These are phyloP conservation scores for Aspergillus heteromorphus DNA, from an alignment of 495 filamentous ascomycete genomes.

Conservation along the genomic window DNA sequence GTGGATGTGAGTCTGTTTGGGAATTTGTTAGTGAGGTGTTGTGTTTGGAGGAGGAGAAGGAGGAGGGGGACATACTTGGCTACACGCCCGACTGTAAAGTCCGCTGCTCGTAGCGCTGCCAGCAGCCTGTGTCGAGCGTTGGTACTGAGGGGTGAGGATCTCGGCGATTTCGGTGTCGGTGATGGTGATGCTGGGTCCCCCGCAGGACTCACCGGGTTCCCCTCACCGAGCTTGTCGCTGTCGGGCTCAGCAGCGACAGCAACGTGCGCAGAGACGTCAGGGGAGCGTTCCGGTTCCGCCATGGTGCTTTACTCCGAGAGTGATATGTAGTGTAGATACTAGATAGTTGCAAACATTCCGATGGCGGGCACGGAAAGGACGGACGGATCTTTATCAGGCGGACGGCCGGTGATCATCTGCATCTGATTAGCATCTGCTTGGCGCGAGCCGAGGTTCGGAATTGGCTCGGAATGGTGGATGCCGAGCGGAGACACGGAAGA, in stretches of 20 bases:
- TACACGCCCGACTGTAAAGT: constrained; percentile 32
- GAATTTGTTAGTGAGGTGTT: constrained; percentile 7
- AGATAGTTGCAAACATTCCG: neutral
- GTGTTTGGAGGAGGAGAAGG: neutral
- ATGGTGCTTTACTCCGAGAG: neutral
- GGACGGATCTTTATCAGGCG: constrained; percentile 1
- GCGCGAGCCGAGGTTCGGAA: constrained; percentile 15
- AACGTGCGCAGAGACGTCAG: constrained; percentile 1
- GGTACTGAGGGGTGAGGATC: neutral
- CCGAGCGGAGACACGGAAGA: neutral
- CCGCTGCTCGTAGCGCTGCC: constrained; percentile 27
- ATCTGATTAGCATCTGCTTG: constrained; percentile 11
- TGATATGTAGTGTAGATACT: too few species aligned
- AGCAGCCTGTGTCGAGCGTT: constrained; percentile 24
- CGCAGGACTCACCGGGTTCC: constrained; percentile 23
- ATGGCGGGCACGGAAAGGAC: neutral
- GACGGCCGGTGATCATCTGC: constrained; percentile 2
- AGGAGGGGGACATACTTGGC: constrained; percentile 21
- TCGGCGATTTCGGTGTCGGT: constrained; percentile 1
- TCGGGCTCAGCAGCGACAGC: constrained; percentile 9
- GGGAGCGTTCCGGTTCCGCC: neutral
- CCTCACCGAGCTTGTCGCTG: constrained; percentile 16
- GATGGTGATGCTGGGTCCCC: too few species aligned
- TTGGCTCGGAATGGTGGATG: neutral
- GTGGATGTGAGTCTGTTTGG: constrained; percentile 30